phyloP scores from a whole-genome alignment of 1,284 basidiomycete species.

The Sporisorium sorghi region DNA sequence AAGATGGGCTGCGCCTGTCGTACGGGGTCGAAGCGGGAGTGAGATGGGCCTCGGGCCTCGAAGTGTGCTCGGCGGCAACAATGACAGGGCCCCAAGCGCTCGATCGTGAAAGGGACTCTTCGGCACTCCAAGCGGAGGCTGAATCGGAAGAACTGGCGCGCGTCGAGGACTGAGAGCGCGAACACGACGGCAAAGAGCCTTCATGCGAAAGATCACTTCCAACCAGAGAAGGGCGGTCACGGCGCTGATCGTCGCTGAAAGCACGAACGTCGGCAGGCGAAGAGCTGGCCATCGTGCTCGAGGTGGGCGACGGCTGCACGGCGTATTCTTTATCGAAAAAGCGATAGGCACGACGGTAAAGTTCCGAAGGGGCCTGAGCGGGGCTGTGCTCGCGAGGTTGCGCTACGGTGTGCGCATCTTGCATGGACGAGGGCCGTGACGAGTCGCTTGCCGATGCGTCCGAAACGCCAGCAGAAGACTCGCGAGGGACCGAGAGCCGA shows the following conservation, averaged over 20 bases:
- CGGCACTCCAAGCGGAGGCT: slow-evolving; percentile 23
- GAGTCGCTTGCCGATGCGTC: slow-evolving; percentile 9
- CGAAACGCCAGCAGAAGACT: slow-evolving; percentile 22
- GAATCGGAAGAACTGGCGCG: slow-evolving; percentile 27
- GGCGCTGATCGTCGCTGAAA: not conserved
- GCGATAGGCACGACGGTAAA: slow-evolving; percentile 50
- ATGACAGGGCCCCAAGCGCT: not conserved
- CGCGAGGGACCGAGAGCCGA: slow-evolving; percentile 16
- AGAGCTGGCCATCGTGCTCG: not conserved
- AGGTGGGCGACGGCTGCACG: slow-evolving; percentile 12
- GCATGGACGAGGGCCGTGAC: slow-evolving; percentile 26
- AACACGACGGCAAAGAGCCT: slow-evolving; percentile 27
- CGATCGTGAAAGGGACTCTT: slow-evolving; percentile 5
- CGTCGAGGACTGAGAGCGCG: slow-evolving; percentile 35
- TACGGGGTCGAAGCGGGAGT: not conserved
- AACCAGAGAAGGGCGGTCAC: slow-evolving; percentile 18
- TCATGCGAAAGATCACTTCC: slow-evolving; percentile 37
- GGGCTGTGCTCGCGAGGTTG: not conserved
- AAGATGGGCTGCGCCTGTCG: not conserved
- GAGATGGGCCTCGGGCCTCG: not conserved
- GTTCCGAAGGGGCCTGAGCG: slow-evolving; percentile 18
- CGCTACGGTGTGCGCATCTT: slow-evolving; percentile 4
- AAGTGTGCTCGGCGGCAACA: not conserved
- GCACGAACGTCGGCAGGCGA: not conserved
- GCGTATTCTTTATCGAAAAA: slow-evolving; percentile 50